These are phyloP conservation scores for Pinus albicaulis DNA, from an alignment of 75 land plant genomes.

Conservation along the genomic window DNA sequence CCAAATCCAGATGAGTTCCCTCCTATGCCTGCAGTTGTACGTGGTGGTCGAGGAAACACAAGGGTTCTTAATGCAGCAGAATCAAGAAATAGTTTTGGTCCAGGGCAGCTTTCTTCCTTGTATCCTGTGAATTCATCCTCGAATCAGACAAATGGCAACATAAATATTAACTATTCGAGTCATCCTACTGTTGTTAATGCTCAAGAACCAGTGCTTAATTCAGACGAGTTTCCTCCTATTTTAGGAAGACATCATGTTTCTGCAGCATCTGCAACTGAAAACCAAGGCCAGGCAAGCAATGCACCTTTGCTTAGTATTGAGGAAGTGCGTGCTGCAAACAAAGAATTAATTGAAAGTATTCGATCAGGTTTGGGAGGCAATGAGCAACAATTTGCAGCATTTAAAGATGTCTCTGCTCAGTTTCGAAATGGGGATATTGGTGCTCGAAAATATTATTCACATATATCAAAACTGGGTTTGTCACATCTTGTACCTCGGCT, in stretches of 20 bases:
- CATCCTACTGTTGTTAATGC: not conserved
- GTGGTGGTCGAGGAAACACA: not conserved
- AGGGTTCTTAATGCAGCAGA: not conserved
- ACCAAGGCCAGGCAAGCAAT: not conserved
- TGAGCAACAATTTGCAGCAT: conserved; percentile 64
- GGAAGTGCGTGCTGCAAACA: conserved; percentile 82
- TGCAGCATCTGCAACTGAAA: conserved; percentile 8
- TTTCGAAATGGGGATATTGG: conserved; percentile 65
- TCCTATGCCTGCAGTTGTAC: conserved; percentile 9
- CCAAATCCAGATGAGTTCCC: conserved; percentile 8
- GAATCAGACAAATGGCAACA: not conserved
- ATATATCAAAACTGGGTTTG: conserved; percentile 73
- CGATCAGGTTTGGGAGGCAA: conserved; percentile 57
- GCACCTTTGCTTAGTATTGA: conserved; percentile 25
- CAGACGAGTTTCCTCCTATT: conserved; percentile 19
- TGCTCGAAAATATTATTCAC: conserved; percentile 48
- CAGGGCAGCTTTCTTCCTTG: not conserved
- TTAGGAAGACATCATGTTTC: not conserved
- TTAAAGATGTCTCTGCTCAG: conserved; percentile 68
- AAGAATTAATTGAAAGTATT: conserved; percentile 75
- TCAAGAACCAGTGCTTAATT: not conserved
- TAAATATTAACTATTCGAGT: not conserved
- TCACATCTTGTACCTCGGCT: conserved; percentile 74
- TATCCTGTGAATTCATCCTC: not conserved
- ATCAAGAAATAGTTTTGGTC: not conserved